Percentiles rank a stretch among this genome's conserved stretches.
Conservation (phyloP, 345 rosid genomes). For the Citrus cavaleriei region DNA sequence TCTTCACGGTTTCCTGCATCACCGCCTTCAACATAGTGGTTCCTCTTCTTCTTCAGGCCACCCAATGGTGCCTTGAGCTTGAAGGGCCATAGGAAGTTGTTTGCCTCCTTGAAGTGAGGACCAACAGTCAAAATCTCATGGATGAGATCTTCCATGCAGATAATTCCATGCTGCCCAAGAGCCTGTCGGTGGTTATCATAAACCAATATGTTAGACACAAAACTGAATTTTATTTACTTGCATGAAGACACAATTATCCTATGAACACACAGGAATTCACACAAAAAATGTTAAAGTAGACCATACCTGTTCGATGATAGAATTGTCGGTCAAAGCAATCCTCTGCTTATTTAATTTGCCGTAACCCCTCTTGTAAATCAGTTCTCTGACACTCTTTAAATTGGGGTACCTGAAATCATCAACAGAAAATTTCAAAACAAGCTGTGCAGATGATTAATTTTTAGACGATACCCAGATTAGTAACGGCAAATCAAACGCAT, state of each 20-base stretch:
- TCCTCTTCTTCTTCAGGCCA: slow-evolving; percentile 87
- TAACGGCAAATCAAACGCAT: neutral
- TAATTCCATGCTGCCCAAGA: slow-evolving; percentile 65
- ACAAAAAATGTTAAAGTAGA: neutral
- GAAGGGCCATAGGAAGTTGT: slow-evolving; percentile 89
- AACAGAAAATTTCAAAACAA: neutral
- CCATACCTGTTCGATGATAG: slow-evolving; percentile 69
- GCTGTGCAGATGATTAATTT: neutral
- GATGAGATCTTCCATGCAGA: slow-evolving; percentile 75
- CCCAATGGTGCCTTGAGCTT: slow-evolving; percentile 89
- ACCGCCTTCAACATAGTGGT: slow-evolving; percentile 96
- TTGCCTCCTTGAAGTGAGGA: slow-evolving; percentile 92
- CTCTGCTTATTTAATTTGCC: slow-evolving; percentile 86
- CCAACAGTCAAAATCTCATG: slow-evolving; percentile 91
- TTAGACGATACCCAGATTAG: neutral
- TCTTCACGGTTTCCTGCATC: slow-evolving; percentile 85
- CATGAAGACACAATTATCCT: neutral
- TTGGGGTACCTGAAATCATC: slow-evolving; percentile 66
- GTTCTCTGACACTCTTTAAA: slow-evolving; percentile 80
- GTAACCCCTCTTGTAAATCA: slow-evolving; percentile 86
- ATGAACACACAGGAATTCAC: neutral
- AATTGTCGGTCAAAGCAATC: slow-evolving; percentile 72
- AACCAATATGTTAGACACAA: neutral
- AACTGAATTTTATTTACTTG: neutral
- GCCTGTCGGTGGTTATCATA: slow-evolving; percentile 29